phyloP scores from a whole-genome alignment of 2,329 filamentous ascomycete genomes.

The Drechslerella stenobrocha region DNA sequence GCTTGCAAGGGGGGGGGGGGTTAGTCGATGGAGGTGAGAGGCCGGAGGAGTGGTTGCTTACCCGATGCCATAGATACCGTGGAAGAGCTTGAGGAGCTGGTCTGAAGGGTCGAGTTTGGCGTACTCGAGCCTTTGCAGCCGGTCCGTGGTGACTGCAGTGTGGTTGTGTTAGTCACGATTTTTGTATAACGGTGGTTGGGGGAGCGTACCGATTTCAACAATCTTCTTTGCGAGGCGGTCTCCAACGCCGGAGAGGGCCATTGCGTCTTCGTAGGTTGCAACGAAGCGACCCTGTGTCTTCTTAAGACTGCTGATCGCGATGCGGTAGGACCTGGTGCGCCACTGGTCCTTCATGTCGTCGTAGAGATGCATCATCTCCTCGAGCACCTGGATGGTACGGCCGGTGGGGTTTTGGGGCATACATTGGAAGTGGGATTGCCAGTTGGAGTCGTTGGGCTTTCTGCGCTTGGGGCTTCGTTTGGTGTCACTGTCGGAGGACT shows the following conservation, averaged over 20 bases:
- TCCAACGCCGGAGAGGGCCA: constrained; percentile 70
- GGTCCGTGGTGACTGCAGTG: constrained; percentile 65
- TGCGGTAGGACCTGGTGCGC: constrained; percentile 74
- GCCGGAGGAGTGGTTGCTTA: constrained; percentile 4
- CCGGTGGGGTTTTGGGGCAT: constrained; percentile 73
- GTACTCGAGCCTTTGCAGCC: constrained; percentile 71
- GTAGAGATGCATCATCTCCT: constrained; percentile 79
- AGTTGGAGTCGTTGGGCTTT: constrained; percentile 17
- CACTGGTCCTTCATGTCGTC: constrained; percentile 73
- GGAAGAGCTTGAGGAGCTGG: constrained; percentile 68
- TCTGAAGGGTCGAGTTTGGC: constrained; percentile 70
- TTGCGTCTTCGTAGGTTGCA: constrained; percentile 26
- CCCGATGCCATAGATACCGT: constrained; percentile 79
- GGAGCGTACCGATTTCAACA: constrained; percentile 69
- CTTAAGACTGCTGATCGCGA: constrained; percentile 72
- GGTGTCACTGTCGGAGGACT: constrained; percentile 46
- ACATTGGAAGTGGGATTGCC: constrained; percentile 56
- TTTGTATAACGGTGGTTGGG: background rate
- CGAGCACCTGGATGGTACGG: constrained; percentile 68
- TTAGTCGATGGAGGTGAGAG: background rate
- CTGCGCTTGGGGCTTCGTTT: constrained; percentile 51
- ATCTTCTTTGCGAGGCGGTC: constrained; percentile 77
- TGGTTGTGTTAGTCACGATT: background rate
- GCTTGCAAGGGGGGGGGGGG: constrained; percentile 63
- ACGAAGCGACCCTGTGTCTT: constrained; percentile 60